Base-by-base conservation (phyloP, 495 filamentous ascomycete genomes). In the Penicillium samsonianum region DNA sequence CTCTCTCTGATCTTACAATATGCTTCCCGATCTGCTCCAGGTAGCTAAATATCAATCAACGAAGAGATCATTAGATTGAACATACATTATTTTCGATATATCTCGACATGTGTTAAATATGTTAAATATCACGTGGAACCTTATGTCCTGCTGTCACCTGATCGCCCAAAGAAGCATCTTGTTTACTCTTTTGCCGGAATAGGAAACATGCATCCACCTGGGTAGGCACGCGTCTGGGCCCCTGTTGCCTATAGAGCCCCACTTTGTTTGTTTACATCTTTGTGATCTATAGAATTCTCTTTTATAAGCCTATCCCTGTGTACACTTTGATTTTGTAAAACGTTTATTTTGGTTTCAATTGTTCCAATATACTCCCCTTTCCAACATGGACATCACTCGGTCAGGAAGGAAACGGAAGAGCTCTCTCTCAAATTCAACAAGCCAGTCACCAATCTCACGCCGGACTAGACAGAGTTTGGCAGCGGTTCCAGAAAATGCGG, bases 341-440 rank as follows among this genome's bases (percentile, higher is more conserved):
- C 53, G 11, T 26, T 38, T 53, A n/a, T 20, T 16, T 37, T 58
- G n/a, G 37, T 22, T 11, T 55, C 17, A n/a, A 20, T 20, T 4
- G 2, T n/a, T 28, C 23, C 20, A 25, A 48, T 20, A 40, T 45
- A 12, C 12, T 50, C 17, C 16, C 19, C 2, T 25, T 10, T 25
- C 23, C 55, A 40, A 16, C 17, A 73, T 75, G 67, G 67, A 73
- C 14, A 68, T 68, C n/a, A 64, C 67, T 60, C 64, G 64, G 44
- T 57, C 66, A 19, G 55, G 56, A 19, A 66, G 63, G 57, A 75
- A 75, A 50, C 65, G 72, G 50, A 62, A 67, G 23, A 64, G 69
- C 48, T 62, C 61, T 12, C 56, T 65, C 28, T 69, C 60, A n/a
- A 54, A 56, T 23, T 49, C 61, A 19, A 60, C 48, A 25, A 41